phyloP scores from a whole-genome alignment of 352 stramenopile species.

The Phytophthora melonis region DNA sequence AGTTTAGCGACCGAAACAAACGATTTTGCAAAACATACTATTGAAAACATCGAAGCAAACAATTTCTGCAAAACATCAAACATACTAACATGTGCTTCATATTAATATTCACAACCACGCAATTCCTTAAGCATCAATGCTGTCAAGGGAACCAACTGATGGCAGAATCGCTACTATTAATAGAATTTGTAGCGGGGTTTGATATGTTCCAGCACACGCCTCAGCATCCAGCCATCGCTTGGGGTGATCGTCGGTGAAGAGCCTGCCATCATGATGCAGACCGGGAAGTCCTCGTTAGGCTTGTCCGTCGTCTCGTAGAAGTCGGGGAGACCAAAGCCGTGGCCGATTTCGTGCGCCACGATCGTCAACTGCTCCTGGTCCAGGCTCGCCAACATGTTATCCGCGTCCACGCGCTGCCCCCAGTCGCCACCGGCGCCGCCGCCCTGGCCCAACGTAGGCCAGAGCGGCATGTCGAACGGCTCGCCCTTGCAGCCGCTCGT shows the following conservation, averaged over 20 bases:
- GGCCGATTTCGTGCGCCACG: slow-evolving; percentile 56
- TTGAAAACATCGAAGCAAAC: too few species aligned
- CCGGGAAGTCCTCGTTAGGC: slow-evolving; percentile 27
- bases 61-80: too few species aligned
- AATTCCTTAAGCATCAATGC: too few species aligned
- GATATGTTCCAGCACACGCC: slow-evolving; percentile 32
- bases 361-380: slow-evolving; percentile 43
- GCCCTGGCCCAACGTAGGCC: slow-evolving; percentile 48
- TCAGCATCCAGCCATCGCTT: slow-evolving; percentile 46
- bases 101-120: too few species aligned
- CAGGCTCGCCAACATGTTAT: slow-evolving; percentile 40
- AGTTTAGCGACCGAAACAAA: too few species aligned
- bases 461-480: slow-evolving; percentile 58
- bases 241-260: slow-evolving; percentile 33
- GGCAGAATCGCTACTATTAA: too few species aligned
- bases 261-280: slow-evolving; percentile 39
- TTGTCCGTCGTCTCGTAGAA: slow-evolving; percentile 33
- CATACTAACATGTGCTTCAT: too few species aligned
- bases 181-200: slow-evolving; percentile 36
- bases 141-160: too few species aligned
- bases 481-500: slow-evolving; percentile 49
- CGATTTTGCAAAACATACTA: too few species aligned
- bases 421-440: slow-evolving; percentile 41
- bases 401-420: slow-evolving; percentile 49
- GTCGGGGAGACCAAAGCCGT: slow-evolving; percentile 38